phyloP scores from a whole-genome alignment of 176 grass and related monocot genomes.

The Stipa capillata region DNA sequence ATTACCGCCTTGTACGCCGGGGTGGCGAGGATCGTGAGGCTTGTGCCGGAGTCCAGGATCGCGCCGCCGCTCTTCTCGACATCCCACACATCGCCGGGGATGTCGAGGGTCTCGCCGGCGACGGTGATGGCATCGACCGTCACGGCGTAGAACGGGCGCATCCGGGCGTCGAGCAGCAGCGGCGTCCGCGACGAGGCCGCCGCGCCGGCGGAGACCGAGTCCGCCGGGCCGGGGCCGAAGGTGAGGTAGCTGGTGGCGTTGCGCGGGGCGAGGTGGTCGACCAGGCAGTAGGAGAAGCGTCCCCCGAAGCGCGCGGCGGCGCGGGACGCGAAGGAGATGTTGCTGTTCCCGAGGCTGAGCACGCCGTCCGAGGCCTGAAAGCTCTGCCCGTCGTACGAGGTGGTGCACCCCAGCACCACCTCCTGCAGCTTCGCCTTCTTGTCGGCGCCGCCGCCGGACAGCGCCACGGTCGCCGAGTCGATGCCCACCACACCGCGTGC shows the following conservation, averaged over 20 bases:
- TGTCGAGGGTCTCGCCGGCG: slow-evolving; percentile 31
- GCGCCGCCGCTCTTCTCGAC: slow-evolving; percentile 40
- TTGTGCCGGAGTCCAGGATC: slow-evolving; percentile 88
- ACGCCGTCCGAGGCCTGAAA: slow-evolving; percentile 78
- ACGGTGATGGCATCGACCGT: slow-evolving; percentile 36
- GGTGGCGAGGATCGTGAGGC: slow-evolving; percentile 47
- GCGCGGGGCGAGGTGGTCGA: slow-evolving; percentile 87
- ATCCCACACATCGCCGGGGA: slow-evolving; percentile 64
- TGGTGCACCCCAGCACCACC: slow-evolving; percentile 83
- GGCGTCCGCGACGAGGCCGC: slow-evolving; percentile 13
- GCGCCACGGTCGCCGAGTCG: slow-evolving; percentile 64
- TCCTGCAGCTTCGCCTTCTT: slow-evolving; percentile 50
- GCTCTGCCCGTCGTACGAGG: slow-evolving; percentile 40
- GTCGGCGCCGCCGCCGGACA: slow-evolving; percentile 15
- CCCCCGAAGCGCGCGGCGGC: slow-evolving; percentile 68
- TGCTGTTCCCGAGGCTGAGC: slow-evolving; percentile 81
- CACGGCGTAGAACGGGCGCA: slow-evolving; percentile 67
- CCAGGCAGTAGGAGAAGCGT: slow-evolving; percentile 97
- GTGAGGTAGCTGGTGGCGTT: slow-evolving; percentile 81
- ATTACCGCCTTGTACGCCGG: slow-evolving; percentile 73
- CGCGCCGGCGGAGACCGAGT: not conserved
- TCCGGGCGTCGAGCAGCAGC: slow-evolving; percentile 45
- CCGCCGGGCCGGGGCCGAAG: slow-evolving; percentile 27
- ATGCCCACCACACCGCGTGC: slow-evolving; percentile 55
- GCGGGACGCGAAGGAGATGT: slow-evolving; percentile 68